phyloP scores from a whole-genome alignment of 2,329 filamentous ascomycete species.

The Juglanconis juglandina region DNA sequence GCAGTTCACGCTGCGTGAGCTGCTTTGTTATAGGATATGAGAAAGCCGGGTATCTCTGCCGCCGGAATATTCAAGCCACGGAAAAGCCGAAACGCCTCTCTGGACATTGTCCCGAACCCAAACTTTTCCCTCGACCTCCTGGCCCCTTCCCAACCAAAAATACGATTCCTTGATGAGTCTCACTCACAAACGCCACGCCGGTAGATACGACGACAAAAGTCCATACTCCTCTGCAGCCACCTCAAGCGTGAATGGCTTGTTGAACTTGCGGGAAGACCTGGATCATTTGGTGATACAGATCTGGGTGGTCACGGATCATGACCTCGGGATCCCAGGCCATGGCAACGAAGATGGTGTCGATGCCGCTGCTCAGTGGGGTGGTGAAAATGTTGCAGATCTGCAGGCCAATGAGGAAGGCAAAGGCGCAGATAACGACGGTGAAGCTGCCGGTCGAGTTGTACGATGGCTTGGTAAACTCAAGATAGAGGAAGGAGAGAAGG shows the following conservation, averaged over 20 bases:
- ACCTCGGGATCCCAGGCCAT: conserved; percentile 67
- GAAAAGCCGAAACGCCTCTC: neutral
- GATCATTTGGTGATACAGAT: conserved; percentile 77
- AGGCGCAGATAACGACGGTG: conserved; percentile 76
- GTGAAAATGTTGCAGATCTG: conserved; percentile 90
- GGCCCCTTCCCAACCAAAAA: no score
- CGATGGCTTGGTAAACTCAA: conserved; percentile 72
- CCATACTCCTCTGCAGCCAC: neutral
- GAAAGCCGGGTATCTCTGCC: neutral
- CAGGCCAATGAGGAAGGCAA: conserved; percentile 83
- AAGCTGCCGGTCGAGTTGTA: conserved; percentile 70
- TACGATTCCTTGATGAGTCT: neutral
- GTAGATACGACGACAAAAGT: neutral
- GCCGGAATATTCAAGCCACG: neutral
- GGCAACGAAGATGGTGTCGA: conserved; percentile 89
- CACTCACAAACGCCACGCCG: neutral
- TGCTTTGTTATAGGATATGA: neutral
- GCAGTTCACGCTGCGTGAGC: neutral
- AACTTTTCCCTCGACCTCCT: neutral
- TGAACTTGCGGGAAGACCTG: conserved; percentile 81
- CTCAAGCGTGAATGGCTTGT: conserved; percentile 65
- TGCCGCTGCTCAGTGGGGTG: conserved; percentile 80
- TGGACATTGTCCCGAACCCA: neutral
- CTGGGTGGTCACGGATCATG: conserved; percentile 74
- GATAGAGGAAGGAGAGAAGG: conserved; percentile 80